phyloP scores from a whole-genome alignment of 306 rosid genomes.

The Cercis canadensis region DNA sequence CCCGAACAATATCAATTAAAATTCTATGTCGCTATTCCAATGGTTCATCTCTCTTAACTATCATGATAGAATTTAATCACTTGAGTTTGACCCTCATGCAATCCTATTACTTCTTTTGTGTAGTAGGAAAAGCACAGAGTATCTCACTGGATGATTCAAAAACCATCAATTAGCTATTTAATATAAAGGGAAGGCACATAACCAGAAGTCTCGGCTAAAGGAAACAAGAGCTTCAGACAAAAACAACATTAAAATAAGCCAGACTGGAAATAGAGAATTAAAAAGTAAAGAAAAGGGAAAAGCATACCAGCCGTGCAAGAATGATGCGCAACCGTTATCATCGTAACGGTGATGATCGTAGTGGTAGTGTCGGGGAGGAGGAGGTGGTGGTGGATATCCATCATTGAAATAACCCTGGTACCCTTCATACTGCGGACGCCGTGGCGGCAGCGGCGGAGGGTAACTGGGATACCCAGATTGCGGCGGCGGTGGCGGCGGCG shows the following conservation, averaged over 20 bases:
- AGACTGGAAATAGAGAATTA: not conserved
- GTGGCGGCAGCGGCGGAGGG: slow-evolving; percentile 58
- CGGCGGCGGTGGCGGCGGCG: slow-evolving; percentile 49
- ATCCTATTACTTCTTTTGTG: not conserved
- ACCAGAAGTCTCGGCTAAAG: too few species aligned
- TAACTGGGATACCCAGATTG: slow-evolving; percentile 44
- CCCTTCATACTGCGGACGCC: slow-evolving; percentile 59
- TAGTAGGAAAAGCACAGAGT: not conserved
- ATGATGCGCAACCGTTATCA: slow-evolving; percentile 47
- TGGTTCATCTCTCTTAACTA: not conserved
- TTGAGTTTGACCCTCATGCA: not conserved
- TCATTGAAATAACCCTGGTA: slow-evolving; percentile 80
- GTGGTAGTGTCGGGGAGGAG: slow-evolving; percentile 55
- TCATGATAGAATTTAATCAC: not conserved
- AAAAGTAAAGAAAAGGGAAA: not conserved
- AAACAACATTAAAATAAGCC: not conserved
- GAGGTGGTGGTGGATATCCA: slow-evolving; percentile 63
- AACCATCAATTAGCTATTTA: not conserved
- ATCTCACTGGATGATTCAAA: not conserved
- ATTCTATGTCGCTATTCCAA: not conserved
- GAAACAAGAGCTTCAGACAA: not conserved
- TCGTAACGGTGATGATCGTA: slow-evolving; percentile 54
- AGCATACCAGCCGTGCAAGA: slow-evolving; percentile 76
- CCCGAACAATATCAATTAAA: not conserved
- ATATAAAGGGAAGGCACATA: not conserved